A percentile compares a stretch with the other conserved stretches of the same genome.
phyloP scores from a whole-genome alignment of 2,329 filamentous ascomycete genomes.

The Orbilia oligospora region DNA sequence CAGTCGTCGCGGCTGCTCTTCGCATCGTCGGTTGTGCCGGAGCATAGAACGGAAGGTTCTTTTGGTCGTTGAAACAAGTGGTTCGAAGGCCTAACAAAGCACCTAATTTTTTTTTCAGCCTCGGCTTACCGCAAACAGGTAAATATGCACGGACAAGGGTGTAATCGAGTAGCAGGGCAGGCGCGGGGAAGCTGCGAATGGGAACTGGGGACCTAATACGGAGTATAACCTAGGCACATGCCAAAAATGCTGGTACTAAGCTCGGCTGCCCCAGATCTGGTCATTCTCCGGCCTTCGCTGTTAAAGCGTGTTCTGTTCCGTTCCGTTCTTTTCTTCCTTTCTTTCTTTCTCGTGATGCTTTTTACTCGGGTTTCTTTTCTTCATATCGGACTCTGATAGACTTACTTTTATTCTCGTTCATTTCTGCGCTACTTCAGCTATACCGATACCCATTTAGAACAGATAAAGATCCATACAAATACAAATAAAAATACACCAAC shows the following conservation, averaged over 20 bases:
- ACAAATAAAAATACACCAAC: not conserved
- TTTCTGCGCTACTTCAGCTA: not conserved
- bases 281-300: not conserved
- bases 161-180: not conserved
- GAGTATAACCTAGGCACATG: constrained; percentile 52
- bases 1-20: not conserved
- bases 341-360: constrained; percentile 33
- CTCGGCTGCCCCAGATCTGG: constrained; percentile 39
- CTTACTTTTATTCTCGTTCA: not conserved
- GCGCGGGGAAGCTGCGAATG: constrained; percentile 41
- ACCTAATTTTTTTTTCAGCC: constrained; percentile 59
- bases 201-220: too few species aligned
- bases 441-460: not conserved
- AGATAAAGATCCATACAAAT: not conserved
- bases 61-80: too few species aligned
- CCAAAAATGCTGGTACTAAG: constrained; percentile 42
- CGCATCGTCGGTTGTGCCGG: constrained; percentile 45
- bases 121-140: constrained; percentile 52
- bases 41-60: constrained; percentile 5
- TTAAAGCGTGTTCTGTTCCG: constrained; percentile 25
- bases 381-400: not conserved
- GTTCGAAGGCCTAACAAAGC: too few species aligned
- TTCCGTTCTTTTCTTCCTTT: not conserved
- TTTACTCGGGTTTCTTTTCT: not conserved
- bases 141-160: not conserved